A percentile compares a stretch with the other conserved stretches of the same genome.
These are phyloP conservation scores for Tuber indicum DNA, from an alignment of 495 filamentous ascomycete species.

Conservation along the genomic window DNA sequence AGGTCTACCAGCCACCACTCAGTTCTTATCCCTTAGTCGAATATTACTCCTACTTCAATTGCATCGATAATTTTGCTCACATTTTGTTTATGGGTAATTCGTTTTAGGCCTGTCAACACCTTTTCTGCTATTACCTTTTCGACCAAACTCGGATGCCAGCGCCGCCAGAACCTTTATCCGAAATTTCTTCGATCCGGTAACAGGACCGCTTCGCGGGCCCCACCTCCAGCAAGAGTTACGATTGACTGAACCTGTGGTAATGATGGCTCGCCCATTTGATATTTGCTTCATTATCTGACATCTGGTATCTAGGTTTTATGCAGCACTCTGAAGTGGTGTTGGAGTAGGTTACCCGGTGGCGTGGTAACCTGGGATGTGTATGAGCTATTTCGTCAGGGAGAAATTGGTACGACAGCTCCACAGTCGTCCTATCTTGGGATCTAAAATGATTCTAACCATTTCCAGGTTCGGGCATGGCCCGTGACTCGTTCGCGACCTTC, in stretches of 20 bases:
- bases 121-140: conserved; percentile 91
- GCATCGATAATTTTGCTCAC: conserved; percentile 23
- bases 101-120: conserved; percentile 51
- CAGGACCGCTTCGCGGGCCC: conserved; percentile 56
- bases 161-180: conserved; percentile 86
- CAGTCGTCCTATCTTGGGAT: conserved; percentile 11
- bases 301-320: conserved; percentile 65
- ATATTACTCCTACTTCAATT: conserved; percentile 3
- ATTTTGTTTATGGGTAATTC: conserved; percentile 18
- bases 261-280: conserved; percentile 19
- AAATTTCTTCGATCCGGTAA: conserved; percentile 68
- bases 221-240: conserved; percentile 76
- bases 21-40: conserved; percentile 13
- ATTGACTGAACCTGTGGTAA: conserved; percentile 87
- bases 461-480: conserved; percentile 82
- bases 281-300: conserved; percentile 24
- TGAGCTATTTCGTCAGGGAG: conserved; percentile 89
- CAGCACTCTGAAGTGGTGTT: conserved; percentile 97
- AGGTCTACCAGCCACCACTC: conserved; percentile 56
- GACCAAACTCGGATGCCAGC: conserved; percentile 84
- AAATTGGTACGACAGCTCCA: conserved; percentile 60
- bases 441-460: neutral
- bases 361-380: conserved; percentile 97
- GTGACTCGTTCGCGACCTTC: conserved; percentile 91
- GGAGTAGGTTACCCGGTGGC: conserved; percentile 85